Base-by-base conservation (phyloP, 2,329 filamentous ascomycete genomes). In the Aspergillus candidus region DNA sequence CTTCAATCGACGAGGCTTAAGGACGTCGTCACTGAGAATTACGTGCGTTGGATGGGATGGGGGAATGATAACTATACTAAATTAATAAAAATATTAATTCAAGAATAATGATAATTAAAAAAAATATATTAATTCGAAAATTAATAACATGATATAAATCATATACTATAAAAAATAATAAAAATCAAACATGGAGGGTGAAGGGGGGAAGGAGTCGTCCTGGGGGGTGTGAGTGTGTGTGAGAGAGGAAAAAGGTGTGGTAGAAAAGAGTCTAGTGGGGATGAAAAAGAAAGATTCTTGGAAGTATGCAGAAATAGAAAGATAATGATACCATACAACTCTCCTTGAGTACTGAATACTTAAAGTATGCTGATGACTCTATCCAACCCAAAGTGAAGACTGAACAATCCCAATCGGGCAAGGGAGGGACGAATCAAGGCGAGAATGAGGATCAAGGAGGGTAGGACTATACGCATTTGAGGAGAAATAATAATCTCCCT, bases 1-100 rank as follows among this genome's bases (percentile, higher is more conserved):
- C 67, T 58, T 60, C 57, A 48, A 61, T 61, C 58, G 53, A 63
- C 55, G 55, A 62, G 63, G 61, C 58, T 66, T 65, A 56, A 60
- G 54, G 54, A 47, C 46, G 51, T 53, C 58, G 55, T 48, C 43
- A 52, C 38, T 27, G 38, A 47, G 52, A 47, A 57, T 62, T 58
- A 59, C 55, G 46, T 55, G 48, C 52, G 34, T 48, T 53, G 40
- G 48, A 35, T 45, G 40, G 50, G 39, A 44, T 47, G 40, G 38
- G 40, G 42, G 41, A 31, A 43, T 32, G 32, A 43, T 38, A 34
- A 29, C 7, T 29, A 34, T 31, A 32, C 43, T 22, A 3, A 29
- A 11, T 8, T 27, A 38, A 29, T n/a, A 22, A 35, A 33, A 33
- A 35, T 18, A 18, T 18, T 18, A 5, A 13, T 14, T 39, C n/a